Conservation (phyloP, 2,329 filamentous ascomycete species). For the Aspergillus sp. region DNA sequence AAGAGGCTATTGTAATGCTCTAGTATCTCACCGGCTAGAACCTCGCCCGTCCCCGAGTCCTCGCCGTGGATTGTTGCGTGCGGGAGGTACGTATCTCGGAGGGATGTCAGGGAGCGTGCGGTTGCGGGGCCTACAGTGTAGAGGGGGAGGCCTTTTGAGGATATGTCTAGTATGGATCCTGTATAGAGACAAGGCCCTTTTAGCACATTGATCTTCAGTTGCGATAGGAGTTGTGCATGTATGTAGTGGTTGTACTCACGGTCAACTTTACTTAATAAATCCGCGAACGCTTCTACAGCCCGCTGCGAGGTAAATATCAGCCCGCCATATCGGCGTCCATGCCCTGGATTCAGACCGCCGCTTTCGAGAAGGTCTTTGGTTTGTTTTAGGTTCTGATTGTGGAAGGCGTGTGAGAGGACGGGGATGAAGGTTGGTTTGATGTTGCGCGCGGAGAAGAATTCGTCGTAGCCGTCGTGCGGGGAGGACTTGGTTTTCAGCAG, state of each 20-base stretch:
- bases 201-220: neutral
- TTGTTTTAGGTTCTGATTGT: conserved; percentile 33
- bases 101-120: conserved; percentile 63
- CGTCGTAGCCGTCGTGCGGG: conserved; percentile 46
- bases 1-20: conserved; percentile 64
- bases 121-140: conserved; percentile 53
- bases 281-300: conserved; percentile 48
- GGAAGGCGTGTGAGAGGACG: conserved; percentile 47
- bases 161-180: conserved; percentile 8
- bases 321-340: conserved; percentile 41
- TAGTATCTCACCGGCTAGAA: conserved; percentile 74
- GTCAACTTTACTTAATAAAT: conserved; percentile 29
- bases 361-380: conserved; percentile 38
- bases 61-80: conserved; percentile 69
- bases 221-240: neutral
- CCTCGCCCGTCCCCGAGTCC: conserved; percentile 81
- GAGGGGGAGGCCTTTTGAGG: conserved; percentile 33
- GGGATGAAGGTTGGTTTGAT: conserved; percentile 46
- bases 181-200: neutral
- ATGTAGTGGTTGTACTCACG: conserved; percentile 6
- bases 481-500: conserved; percentile 50
- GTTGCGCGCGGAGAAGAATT: conserved; percentile 40
- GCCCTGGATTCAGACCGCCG: conserved; percentile 25
- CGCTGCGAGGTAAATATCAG: conserved; percentile 52
- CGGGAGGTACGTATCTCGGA: conserved; percentile 46